Evolutionary conservation across 352 stramenopile genomes (phyloP), one percentile per base, ranked within the genome.

Genomic region (Phytophthora lateralis): DNA sequence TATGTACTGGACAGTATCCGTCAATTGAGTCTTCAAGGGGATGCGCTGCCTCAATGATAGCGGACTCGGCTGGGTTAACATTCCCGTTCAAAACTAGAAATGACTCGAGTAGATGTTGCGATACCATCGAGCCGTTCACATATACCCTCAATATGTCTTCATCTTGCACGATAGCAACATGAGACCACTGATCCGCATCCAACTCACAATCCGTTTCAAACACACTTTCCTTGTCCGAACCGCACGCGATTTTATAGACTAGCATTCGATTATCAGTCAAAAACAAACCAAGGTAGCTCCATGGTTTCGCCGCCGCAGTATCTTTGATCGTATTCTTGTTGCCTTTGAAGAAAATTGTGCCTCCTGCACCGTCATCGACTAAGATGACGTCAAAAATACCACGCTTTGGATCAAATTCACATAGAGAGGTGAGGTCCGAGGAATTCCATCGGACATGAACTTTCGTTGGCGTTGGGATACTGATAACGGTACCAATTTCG

Each of bases 281-380:
- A 55, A 75, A 94, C 10, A 94, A 39, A 10, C 79, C 81, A 29
- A 91, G 87, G 37, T 89, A 74, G 45, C 82, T 92, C 85, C 85
- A 94, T 7, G 85, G 82, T 11, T 71, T 60, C 7, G 75, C 66
- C 12, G 75, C 51, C 7, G 57, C 34, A 21, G 65, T 82, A 26
- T 88, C 79, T 49, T 75, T 77, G 2, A 84, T 63, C 38, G 91
- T 72, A 17, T 66, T 87, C 37, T 76, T 83, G 45, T 86, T 89
- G 9, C 85, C 85, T 43, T 91, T 90, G 44, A 76, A 78, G 59
- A 90, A 90, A 15, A 94, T 81, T 35, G 77, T 67, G 11, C 85
- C 85, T 26, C 81, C 79, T 4, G 80, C 56, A 30, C 72, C 76
- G 63, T 90, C 69, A 51, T 81, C 66, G 0, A 73, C 71, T 15